These are phyloP conservation scores for Trichomonas vaginalis DNA, from an alignment of 208 protist genomes.

Conservation along the genomic window DNA sequence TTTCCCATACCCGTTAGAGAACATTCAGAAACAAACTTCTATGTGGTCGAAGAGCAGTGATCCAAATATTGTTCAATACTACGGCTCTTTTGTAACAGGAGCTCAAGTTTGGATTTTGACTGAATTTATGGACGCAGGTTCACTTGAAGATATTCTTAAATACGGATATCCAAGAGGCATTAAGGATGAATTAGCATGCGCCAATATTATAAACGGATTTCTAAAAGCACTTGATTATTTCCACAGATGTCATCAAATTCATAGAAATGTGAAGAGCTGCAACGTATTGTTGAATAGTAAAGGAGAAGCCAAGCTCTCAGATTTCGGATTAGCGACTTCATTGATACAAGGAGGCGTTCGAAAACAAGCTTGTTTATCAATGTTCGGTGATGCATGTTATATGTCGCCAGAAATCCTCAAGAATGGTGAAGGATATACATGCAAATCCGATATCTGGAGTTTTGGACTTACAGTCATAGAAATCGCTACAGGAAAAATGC, in stretches of 20 bases:
- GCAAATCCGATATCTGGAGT: conserved; percentile 47
- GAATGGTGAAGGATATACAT: conserved; percentile 32
- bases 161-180: background rate
- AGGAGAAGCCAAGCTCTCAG: conserved; percentile 35
- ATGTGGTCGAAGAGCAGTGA: background rate
- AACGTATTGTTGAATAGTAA: conserved; percentile 31
- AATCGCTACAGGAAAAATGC: conserved; percentile 35
- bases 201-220: conserved; percentile 29
- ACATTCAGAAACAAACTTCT: background rate
- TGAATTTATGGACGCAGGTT: background rate
- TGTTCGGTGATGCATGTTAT: conserved; percentile 44
- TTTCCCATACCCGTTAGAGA: background rate
- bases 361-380: conserved; percentile 22
- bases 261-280: conserved; percentile 34
- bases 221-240: conserved; percentile 30
- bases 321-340: conserved; percentile 34
- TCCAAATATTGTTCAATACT: background rate
- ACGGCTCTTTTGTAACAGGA: background rate
- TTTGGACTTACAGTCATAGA: conserved; percentile 48
- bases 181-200: conserved; percentile 14
- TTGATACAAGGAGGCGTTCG: background rate
- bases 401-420: conserved; percentile 43
- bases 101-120: background rate
- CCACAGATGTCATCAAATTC: conserved; percentile 28
- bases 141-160: background rate